Percentiles rank a stretch among this genome's conserved stretches.
These are phyloP conservation scores for Vinca major DNA, from an alignment of 305 asterid species.

Conservation along the genomic window DNA sequence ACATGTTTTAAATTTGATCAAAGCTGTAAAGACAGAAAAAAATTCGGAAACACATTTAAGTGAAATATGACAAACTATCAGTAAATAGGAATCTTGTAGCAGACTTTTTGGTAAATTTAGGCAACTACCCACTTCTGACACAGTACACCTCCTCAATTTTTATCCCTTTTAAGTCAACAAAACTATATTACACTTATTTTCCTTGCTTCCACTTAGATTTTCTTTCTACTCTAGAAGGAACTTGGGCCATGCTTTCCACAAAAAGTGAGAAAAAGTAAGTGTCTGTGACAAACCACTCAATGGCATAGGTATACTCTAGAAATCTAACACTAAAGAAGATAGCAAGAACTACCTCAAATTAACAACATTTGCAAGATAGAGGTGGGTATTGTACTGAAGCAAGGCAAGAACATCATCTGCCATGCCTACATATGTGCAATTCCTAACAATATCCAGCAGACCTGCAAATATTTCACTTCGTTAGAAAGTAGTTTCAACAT, in stretches of 20 bases:
- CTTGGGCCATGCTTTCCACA: background rate
- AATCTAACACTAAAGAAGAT: background rate
- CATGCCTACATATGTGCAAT: constrained; percentile 91
- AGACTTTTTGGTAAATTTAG: background rate
- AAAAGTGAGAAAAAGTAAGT: background rate
- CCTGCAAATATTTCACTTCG: constrained; percentile 26
- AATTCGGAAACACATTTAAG: background rate
- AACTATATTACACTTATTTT: background rate
- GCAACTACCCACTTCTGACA: background rate
- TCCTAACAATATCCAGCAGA: constrained; percentile 69
- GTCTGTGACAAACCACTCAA: background rate
- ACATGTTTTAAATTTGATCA: background rate
- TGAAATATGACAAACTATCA: background rate
- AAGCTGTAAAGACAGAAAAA: background rate
- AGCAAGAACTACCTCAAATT: constrained; percentile 57
- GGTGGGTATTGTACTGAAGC: constrained; percentile 79
- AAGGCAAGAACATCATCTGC: constrained; percentile 82
- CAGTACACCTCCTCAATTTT: background rate
- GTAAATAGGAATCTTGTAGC: background rate
- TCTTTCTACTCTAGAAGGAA: background rate
- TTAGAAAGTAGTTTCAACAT: background rate
- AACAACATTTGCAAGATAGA: constrained; percentile 84
- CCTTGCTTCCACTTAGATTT: background rate
- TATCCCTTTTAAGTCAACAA: background rate
- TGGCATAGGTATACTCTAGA: background rate